Evolutionary conservation across 257 asterid species (phyloP).

Genomic region (Salvia rosmarinus): DNA sequence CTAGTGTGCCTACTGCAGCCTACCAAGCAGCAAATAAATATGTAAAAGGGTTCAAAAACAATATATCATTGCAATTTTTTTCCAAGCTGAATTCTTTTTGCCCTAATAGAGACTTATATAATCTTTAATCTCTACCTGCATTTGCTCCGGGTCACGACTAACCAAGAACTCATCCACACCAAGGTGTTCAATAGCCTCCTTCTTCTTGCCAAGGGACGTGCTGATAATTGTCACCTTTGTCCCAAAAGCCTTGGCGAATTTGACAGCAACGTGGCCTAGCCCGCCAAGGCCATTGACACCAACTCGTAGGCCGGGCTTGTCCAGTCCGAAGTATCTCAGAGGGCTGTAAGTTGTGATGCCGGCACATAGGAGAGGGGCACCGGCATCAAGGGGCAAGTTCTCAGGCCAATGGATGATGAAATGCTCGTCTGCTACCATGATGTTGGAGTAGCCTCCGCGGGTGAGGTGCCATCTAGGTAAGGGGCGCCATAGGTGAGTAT

Average conservation of each 20-base stretch:
- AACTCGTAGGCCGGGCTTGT: constrained; percentile 50
- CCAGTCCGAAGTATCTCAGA: constrained; percentile 53
- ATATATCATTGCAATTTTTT: background rate
- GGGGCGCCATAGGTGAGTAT: constrained; percentile 22
- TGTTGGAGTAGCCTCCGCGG: constrained; percentile 29
- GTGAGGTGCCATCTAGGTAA: constrained; percentile 26
- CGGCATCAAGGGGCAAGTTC: constrained; percentile 53
- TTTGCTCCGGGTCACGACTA: constrained; percentile 50
- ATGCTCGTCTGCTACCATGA: constrained; percentile 42
- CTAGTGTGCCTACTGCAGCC: constrained; percentile 56
- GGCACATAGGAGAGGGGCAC: constrained; percentile 68
- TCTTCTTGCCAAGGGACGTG: constrained; percentile 48
- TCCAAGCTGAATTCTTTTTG: background rate
- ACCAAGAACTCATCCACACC: constrained; percentile 56
- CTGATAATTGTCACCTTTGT: constrained; percentile 54
- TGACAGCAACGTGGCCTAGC: constrained; percentile 61
- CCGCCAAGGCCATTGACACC: constrained; percentile 72
- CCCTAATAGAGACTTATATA: background rate
- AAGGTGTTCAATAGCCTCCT: constrained; percentile 50
- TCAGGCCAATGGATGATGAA: constrained; percentile 59
- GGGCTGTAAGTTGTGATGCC: constrained; percentile 67
- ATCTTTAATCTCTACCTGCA: constrained; percentile 41
- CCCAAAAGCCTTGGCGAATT: constrained; percentile 70
- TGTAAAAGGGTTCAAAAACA: background rate
- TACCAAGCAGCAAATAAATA: background rate